Evolutionary conservation across 306 rosid species (phyloP).

Genomic region (Psophocarpus tetragonolobus): DNA sequence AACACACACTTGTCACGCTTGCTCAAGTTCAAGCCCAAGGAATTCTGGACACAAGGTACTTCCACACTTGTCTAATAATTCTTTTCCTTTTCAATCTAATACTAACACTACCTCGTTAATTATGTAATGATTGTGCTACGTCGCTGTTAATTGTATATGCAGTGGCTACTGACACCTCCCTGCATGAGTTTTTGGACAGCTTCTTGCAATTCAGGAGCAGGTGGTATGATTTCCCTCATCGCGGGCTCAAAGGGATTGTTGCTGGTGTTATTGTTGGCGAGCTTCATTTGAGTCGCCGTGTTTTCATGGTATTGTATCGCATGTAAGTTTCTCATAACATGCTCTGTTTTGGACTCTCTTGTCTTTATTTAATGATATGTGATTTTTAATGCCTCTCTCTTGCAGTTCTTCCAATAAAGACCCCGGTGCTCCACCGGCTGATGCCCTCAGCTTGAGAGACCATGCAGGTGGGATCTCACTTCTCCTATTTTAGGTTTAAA

Average conservation of each 20-base stretch:
- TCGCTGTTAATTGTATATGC: constrained; percentile 29
- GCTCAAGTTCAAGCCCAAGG: constrained; percentile 77
- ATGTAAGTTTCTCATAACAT: constrained; percentile 63
- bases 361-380: not conserved
- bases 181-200: constrained; percentile 90
- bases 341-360: not conserved
- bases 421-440: constrained; percentile 76
- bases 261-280: constrained; percentile 97
- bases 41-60: constrained; percentile 91
- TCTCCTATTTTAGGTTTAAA: constrained; percentile 26
- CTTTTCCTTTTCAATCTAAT: not conserved
- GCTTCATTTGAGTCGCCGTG: constrained; percentile 77
- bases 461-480: constrained; percentile 72
- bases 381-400: constrained; percentile 19
- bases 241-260: constrained; percentile 69
- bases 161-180: constrained; percentile 82
- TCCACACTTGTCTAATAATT: not conserved
- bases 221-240: constrained; percentile 95
- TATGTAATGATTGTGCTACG: not conserved
- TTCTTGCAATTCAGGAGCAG: constrained; percentile 85
- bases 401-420: constrained; percentile 90
- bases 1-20: constrained; percentile 76
- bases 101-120: not conserved
- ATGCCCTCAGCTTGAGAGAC: constrained; percentile 72
- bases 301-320: constrained; percentile 89